A percentile compares a stretch with the other conserved stretches of the same genome.
phyloP scores from a whole-genome alignment of 352 stramenopile species.

The Aphanomyces stellatus region DNA sequence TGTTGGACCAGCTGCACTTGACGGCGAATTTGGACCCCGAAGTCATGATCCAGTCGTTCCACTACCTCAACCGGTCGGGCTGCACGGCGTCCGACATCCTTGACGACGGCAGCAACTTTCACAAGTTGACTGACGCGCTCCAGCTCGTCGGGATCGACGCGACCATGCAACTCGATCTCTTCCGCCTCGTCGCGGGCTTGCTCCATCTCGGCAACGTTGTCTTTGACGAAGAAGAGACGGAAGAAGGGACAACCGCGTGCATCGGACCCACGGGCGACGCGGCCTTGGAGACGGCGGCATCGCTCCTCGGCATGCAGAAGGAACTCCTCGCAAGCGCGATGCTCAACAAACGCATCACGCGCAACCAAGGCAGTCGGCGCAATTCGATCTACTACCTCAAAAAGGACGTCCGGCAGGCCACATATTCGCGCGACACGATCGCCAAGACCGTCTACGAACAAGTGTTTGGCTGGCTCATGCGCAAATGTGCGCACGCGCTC shows the following conservation, averaged over 20 bases:
- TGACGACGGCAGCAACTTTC: slow-evolving; percentile 29
- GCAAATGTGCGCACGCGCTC: slow-evolving; percentile 61
- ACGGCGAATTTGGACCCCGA: not conserved
- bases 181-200: slow-evolving; percentile 26
- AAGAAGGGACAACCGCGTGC: slow-evolving; percentile 10
- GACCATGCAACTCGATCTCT: slow-evolving; percentile 22
- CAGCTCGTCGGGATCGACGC: slow-evolving; percentile 25
- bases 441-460: slow-evolving; percentile 86
- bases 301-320: slow-evolving; percentile 55
- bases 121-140: slow-evolving; percentile 27
- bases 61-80: slow-evolving; percentile 54
- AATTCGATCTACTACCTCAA: slow-evolving; percentile 36
- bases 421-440: slow-evolving; percentile 80
- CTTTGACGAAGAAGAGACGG: slow-evolving; percentile 24
- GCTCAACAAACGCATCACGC: slow-evolving; percentile 72
- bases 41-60: slow-evolving; percentile 7
- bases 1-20: slow-evolving; percentile 16
- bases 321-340: slow-evolving; percentile 66
- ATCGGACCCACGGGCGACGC: not conserved
- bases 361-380: slow-evolving; percentile 40
- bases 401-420: slow-evolving; percentile 30
- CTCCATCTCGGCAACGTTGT: slow-evolving; percentile 33
- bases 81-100: slow-evolving; percentile 14
- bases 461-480: slow-evolving; percentile 85
- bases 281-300: slow-evolving; percentile 23